Conservation (phyloP, 179 eudicot species). For the Beta lomatogona region DNA sequence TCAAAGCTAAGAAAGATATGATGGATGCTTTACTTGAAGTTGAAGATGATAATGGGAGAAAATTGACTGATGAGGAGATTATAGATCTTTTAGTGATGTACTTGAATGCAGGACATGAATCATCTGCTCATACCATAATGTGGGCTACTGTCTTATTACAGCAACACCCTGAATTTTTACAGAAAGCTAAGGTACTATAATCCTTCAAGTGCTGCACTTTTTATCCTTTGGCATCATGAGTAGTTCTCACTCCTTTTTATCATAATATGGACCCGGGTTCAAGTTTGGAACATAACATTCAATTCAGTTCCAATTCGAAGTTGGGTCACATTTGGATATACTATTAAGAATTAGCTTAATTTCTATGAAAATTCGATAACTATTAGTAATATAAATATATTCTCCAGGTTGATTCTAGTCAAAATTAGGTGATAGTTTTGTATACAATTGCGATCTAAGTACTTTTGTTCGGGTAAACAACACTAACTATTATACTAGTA, state of each 20-base stretch:
- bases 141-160: constrained; percentile 76
- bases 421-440: too few relatives aligned
- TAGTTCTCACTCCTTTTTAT: too few relatives aligned
- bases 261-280: too few relatives aligned
- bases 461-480: neutral
- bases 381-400: too few relatives aligned
- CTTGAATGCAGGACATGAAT: constrained; percentile 92
- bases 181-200: constrained; percentile 63
- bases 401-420: too few relatives aligned
- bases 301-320: too few relatives aligned
- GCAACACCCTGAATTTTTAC: constrained; percentile 57
- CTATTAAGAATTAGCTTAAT: too few relatives aligned
- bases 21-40: constrained; percentile 66
- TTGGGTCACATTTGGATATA: too few relatives aligned
- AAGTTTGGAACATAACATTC: too few relatives aligned
- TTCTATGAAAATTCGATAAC: too few relatives aligned
- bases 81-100: constrained; percentile 79
- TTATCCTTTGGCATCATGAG: neutral
- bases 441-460: too few relatives aligned
- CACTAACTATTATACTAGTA: neutral
- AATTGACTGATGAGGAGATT: constrained; percentile 69
- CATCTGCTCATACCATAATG: constrained; percentile 79
- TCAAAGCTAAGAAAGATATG: constrained; percentile 58
- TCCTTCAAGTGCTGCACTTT: neutral
- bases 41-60: constrained; percentile 70